Percentiles rank a stretch among this genome's conserved stretches.
These are phyloP conservation scores for Vishniacozyma victoriae DNA, from an alignment of 768 basidiomycete genomes.

Conservation along the genomic window DNA sequence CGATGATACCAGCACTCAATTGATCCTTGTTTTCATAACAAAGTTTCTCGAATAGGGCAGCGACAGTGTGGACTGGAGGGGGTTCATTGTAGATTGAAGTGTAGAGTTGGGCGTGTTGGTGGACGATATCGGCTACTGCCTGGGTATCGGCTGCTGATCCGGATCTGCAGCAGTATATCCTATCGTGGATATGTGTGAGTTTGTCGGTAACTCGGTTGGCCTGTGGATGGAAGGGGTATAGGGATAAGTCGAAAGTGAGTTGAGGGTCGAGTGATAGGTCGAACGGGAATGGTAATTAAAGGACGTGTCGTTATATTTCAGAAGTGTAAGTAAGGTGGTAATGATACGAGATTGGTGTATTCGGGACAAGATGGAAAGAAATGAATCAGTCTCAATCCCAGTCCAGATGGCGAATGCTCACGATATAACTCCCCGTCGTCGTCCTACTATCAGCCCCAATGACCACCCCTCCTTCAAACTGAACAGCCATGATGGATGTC, in stretches of 20 bases:
- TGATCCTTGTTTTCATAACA: conserved; percentile 92
- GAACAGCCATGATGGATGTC: conserved; percentile 99
- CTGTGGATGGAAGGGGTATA: conserved; percentile 48
- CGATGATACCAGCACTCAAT: conserved; percentile 88
- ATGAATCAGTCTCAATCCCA: neutral
- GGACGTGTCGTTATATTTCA: too few species aligned
- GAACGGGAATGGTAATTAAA: too few species aligned
- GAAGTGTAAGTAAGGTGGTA: too few species aligned
- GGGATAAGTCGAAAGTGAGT: too few species aligned
- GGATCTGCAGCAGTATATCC: conserved; percentile 97
- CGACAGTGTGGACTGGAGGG: conserved; percentile 75
- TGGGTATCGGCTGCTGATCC: conserved; percentile 96
- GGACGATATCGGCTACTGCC: conserved; percentile 86
- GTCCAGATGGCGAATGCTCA: conserved; percentile 49
- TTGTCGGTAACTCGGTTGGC: conserved; percentile 99
- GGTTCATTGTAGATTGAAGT: conserved; percentile 59
- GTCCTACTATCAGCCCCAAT: conserved; percentile 96
- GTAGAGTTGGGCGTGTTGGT: conserved; percentile 71
- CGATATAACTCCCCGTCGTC: conserved; percentile 93
- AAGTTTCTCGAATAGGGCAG: conserved; percentile 73
- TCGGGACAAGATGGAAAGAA: neutral
- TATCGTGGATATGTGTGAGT: conserved; percentile 90
- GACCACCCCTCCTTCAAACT: conserved; percentile 89
- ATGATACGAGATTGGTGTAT: neutral
- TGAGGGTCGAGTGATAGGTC: too few species aligned